Percentiles rank a stretch among this genome's conserved stretches.
Conservation (phyloP, 345 rosid species). For the Eucalyptus tenuipes region DNA sequence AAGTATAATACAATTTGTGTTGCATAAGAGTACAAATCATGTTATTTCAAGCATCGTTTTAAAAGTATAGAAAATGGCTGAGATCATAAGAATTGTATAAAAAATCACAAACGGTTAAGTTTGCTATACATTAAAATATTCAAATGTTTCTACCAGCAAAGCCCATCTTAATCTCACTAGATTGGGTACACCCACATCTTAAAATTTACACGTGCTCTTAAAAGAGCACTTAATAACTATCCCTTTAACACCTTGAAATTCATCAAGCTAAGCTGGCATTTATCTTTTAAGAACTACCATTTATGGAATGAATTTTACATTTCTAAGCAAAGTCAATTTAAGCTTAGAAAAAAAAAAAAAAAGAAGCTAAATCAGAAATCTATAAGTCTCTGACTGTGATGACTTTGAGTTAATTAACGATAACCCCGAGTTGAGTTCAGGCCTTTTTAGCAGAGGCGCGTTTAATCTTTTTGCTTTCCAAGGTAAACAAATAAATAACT, state of each 20-base stretch:
- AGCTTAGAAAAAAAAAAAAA: too few species aligned
- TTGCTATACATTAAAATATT: neutral
- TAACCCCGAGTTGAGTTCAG: neutral
- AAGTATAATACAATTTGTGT: neutral
- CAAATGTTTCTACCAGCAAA: too few species aligned
- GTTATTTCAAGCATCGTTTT: neutral
- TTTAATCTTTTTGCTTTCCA: neutral
- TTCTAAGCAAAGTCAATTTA: neutral
- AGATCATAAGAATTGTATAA: neutral
- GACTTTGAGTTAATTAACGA: neutral
- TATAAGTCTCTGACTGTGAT: neutral
- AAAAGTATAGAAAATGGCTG: rapidly evolving
- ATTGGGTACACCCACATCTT: neutral
- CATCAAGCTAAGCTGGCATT: neutral
- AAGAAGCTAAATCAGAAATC: neutral
- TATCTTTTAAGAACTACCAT: neutral
- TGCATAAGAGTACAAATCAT: neutral
- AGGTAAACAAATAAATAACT: neutral
- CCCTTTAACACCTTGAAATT: neutral
- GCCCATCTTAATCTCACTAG: neutral
- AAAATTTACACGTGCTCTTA: neutral
- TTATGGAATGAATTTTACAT: neutral
- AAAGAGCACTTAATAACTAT: neutral
- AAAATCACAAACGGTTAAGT: neutral
- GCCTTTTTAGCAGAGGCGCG: neutral